Percentiles rank a stretch among this genome's conserved stretches.
Conservation (phyloP, 2,329 filamentous ascomycete species). For the Botrytis aclada region DNA sequence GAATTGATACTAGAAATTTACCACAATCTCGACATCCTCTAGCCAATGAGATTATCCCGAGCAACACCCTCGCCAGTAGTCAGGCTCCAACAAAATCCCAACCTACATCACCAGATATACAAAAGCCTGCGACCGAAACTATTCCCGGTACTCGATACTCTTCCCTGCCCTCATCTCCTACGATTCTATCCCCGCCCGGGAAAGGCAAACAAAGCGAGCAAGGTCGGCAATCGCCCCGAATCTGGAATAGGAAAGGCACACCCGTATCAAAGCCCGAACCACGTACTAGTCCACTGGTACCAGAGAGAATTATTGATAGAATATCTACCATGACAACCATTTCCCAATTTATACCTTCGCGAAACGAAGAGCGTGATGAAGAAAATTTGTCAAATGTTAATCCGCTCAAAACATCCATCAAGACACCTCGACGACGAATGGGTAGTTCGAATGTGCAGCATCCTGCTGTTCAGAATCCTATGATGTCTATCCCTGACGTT, state of each 20-base stretch:
- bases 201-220: background rate
- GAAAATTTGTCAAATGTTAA: background rate
- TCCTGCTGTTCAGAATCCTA: too few relatives aligned
- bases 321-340: background rate
- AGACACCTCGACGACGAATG: background rate
- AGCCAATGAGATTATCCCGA: background rate
- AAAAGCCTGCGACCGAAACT: background rate
- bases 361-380: too few relatives aligned
- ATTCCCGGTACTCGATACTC: background rate
- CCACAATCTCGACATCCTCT: background rate
- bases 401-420: background rate
- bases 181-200: background rate
- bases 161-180: background rate
- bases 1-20: background rate
- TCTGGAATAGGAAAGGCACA: background rate
- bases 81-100: background rate
- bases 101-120: background rate
- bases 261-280: background rate
- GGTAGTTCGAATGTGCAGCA: background rate
- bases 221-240: background rate
- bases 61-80: background rate
- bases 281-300: too few relatives aligned
- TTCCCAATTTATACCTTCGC: background rate
- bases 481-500: background rate
- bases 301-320: background rate